These are phyloP conservation scores for Kwoniella dendrophila DNA, from an alignment of 768 basidiomycete genomes.

Conservation along the genomic window DNA sequence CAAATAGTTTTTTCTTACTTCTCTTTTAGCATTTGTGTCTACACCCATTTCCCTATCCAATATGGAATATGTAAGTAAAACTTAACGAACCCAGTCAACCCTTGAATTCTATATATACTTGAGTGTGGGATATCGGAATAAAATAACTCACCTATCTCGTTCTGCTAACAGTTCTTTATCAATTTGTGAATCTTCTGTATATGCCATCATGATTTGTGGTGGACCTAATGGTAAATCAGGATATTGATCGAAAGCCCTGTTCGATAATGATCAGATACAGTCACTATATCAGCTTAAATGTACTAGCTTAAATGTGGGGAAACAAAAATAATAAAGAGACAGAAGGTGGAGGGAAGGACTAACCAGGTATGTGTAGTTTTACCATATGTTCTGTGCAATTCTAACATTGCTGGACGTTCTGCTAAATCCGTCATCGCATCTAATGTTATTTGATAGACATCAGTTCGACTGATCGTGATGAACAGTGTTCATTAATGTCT, in stretches of 20 bases:
- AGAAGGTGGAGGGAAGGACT: slow-evolving; percentile 5
- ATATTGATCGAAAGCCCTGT: slow-evolving; percentile 25
- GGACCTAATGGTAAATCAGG: slow-evolving; percentile 60
- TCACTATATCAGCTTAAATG: neutral
- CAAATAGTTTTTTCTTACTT: slow-evolving; percentile 57
- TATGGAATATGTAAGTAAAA: neutral
- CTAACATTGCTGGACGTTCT: slow-evolving; percentile 57
- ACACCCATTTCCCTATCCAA: slow-evolving; percentile 51
- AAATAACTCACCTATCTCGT: slow-evolving; percentile 51
- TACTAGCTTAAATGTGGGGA: neutral
- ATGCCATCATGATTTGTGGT: slow-evolving; percentile 61
- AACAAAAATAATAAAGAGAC: neutral
- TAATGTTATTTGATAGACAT: slow-evolving; percentile 7
- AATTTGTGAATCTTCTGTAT: slow-evolving; percentile 57
- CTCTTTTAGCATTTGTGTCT: slow-evolving; percentile 55
- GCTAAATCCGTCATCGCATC: slow-evolving; percentile 42
- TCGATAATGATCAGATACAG: too few species aligned
- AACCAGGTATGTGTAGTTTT: slow-evolving; percentile 57
- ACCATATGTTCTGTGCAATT: slow-evolving; percentile 61
- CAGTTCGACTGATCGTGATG: neutral
- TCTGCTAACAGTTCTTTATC: slow-evolving; percentile 51
- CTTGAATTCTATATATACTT: neutral
- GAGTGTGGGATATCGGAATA: neutral
- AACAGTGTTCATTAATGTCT: neutral
- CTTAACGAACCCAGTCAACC: neutral